A percentile compares a stretch with the other conserved stretches of the same genome.
phyloP scores from a whole-genome alignment of 768 basidiomycete genomes.

The Boletus pseudopeckii region DNA sequence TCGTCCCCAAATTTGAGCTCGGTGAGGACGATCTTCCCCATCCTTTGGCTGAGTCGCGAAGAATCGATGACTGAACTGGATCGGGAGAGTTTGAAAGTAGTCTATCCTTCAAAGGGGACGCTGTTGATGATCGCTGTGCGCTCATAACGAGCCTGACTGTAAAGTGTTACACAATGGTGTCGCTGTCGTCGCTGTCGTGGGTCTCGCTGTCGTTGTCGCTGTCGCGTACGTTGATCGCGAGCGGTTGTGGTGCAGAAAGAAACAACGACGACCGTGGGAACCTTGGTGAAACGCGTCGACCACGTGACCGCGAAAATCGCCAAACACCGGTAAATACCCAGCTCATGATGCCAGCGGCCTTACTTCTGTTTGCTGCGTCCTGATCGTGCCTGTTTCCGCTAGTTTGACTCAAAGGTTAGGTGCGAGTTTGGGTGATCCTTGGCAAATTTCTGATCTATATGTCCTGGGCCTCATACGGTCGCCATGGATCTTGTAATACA shows the following conservation, averaged over 20 bases:
- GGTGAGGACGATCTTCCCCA: conserved; percentile 48
- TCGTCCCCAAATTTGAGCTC: conserved; percentile 36
- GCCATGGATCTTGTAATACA: no score
- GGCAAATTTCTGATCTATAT: neutral
- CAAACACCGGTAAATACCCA: conserved; percentile 16
- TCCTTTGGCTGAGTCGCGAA: conserved; percentile 61
- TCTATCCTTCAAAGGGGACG: conserved; percentile 54
- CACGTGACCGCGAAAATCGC: conserved; percentile 28
- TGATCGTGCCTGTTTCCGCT: neutral
- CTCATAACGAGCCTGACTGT: conserved; percentile 24
- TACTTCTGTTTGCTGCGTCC: neutral
- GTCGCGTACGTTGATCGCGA: conserved; percentile 9
- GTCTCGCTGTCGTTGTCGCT: conserved; percentile 17
- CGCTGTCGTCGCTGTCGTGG: conserved; percentile 21
- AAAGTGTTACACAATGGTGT: conserved; percentile 1
- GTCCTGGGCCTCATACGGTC: no score
- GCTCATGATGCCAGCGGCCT: no score
- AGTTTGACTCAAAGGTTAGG: neutral
- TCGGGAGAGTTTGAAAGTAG: conserved; percentile 62
- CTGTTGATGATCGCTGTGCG: conserved; percentile 26
- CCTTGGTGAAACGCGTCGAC: conserved; percentile 19
- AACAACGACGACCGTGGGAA: conserved; percentile 29
- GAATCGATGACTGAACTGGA: conserved; percentile 59
- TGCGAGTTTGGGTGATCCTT: neutral
- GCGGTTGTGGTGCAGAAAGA: conserved; percentile 11